A percentile compares a stretch with the other conserved stretches of the same genome.
phyloP scores from a whole-genome alignment of 495 filamentous ascomycete species.

The Gamarada debralockiae region DNA sequence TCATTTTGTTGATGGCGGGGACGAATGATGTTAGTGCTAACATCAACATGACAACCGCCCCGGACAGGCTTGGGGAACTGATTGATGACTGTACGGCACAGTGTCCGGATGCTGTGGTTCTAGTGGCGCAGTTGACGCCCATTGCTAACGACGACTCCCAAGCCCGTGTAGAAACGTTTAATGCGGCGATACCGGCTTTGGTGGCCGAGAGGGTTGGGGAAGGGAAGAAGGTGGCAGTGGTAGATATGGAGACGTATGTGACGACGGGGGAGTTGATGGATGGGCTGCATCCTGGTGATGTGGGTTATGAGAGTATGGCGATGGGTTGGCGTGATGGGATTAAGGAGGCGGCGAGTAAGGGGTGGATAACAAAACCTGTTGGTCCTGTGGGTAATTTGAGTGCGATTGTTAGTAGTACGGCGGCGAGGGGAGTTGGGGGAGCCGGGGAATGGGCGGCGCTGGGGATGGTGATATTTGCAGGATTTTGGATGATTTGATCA shows the following conservation, averaged over 20 bases:
- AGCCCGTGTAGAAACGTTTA: conserved; percentile 25
- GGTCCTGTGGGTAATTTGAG: no score
- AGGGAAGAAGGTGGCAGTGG: conserved; percentile 25
- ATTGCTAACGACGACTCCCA: conserved; percentile 25
- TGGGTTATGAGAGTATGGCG: conserved; percentile 42
- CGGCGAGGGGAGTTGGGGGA: no score
- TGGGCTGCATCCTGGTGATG: conserved; percentile 38
- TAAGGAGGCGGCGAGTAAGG: conserved; percentile 29
- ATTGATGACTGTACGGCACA: conserved; percentile 29
- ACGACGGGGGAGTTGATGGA: conserved; percentile 26
- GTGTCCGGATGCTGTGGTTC: conserved; percentile 32
- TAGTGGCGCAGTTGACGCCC: conserved; percentile 34
- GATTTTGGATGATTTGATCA: no score
- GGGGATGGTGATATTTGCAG: no score
- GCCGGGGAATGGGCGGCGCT: no score
- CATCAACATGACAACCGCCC: conserved; percentile 25
- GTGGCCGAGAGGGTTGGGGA: conserved; percentile 21
- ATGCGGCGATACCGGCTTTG: conserved; percentile 26
- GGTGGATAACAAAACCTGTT: conserved; percentile 25
- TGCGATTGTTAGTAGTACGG: no score
- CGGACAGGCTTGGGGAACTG: conserved; percentile 29
- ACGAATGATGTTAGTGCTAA: conserved; percentile 29
- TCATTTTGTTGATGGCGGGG: conserved; percentile 27
- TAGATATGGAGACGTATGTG: conserved; percentile 27
- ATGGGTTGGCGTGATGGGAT: conserved; percentile 39